Evolutionary conservation across 2,329 filamentous ascomycete genomes (phyloP).

Genomic region (Leptographium flavum): DNA sequence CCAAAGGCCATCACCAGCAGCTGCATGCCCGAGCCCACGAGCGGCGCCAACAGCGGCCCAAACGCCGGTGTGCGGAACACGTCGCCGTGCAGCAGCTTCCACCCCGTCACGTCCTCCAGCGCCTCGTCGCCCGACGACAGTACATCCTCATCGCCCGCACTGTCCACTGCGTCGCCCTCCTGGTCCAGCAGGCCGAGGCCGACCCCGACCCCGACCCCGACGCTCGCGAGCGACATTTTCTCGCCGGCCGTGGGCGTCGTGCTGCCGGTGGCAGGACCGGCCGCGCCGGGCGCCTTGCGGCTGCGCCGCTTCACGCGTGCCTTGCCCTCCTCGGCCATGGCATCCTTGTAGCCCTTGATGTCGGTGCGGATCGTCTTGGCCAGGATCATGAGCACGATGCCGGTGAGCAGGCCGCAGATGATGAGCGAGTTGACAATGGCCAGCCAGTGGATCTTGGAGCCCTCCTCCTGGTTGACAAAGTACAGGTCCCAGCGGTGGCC

Average conservation of each 20-base stretch:
- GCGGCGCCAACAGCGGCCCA: slow-evolving; percentile 60
- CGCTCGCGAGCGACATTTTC: slow-evolving; percentile 25
- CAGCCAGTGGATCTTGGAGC: slow-evolving; percentile 71
- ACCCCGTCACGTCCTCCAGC: slow-evolving; percentile 69
- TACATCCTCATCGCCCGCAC: slow-evolving; percentile 30
- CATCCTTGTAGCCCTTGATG: slow-evolving; percentile 60
- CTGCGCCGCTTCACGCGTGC: slow-evolving; percentile 33
- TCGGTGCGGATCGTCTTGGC: slow-evolving; percentile 65
- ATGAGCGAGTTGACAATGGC: slow-evolving; percentile 79
- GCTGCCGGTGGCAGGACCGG: slow-evolving; percentile 13
- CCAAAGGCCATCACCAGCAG: slow-evolving; percentile 69
- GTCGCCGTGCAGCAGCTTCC: slow-evolving; percentile 81
- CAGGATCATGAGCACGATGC: slow-evolving; percentile 68
- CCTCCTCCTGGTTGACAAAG: slow-evolving; percentile 76
- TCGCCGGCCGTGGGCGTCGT: slow-evolving; percentile 26
- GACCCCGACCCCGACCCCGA: slow-evolving; percentile 9
- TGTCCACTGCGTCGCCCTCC: slow-evolving; percentile 5
- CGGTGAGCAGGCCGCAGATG: slow-evolving; percentile 65
- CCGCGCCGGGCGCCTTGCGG: slow-evolving; percentile 19
- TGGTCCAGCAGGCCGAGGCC: slow-evolving; percentile 39
- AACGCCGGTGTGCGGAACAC: slow-evolving; percentile 64
- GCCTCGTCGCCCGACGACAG: slow-evolving; percentile 54
- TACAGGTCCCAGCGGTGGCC: slow-evolving; percentile 76
- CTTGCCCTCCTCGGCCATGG: slow-evolving; percentile 52
- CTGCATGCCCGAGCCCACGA: slow-evolving; percentile 78